These are phyloP conservation scores for Acer negundo DNA, from an alignment of 345 rosid species.

Conservation along the genomic window DNA sequence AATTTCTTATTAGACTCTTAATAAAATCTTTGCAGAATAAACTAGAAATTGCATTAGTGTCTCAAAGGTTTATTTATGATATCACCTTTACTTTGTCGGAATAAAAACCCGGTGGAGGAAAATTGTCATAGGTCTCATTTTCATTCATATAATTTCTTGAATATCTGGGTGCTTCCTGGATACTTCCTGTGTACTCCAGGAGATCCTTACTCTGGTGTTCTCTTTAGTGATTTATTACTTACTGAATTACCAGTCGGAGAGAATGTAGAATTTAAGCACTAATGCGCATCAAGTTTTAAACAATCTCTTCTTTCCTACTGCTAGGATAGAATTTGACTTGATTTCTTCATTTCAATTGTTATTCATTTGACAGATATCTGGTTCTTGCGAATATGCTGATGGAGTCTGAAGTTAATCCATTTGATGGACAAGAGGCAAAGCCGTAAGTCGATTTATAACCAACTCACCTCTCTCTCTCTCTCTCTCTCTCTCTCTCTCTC, in stretches of 20 bases:
- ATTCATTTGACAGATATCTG: constrained; percentile 58
- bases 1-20: not conserved
- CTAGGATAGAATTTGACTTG: not conserved
- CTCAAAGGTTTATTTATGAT: not conserved
- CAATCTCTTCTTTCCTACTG: not conserved
- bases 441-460: constrained; percentile 66
- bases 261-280: not conserved
- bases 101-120: not conserved
- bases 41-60: not conserved
- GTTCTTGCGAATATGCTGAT: constrained; percentile 99
- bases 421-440: constrained; percentile 98
- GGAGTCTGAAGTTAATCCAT: constrained; percentile 99
- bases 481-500: constrained; percentile 2
- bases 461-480: not conserved
- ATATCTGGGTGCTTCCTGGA: not conserved
- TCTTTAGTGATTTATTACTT: not conserved
- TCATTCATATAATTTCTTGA: not conserved
- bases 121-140: not conserved
- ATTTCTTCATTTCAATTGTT: constrained; percentile 7
- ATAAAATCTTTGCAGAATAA: not conserved
- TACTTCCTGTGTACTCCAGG: not conserved
- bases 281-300: not conserved
- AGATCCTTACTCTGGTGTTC: not conserved
- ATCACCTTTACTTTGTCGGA: not conserved
- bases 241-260: not conserved